phyloP scores from a whole-genome alignment of 2,329 filamentous ascomycete genomes.

The Stachybotrys chartarum region DNA sequence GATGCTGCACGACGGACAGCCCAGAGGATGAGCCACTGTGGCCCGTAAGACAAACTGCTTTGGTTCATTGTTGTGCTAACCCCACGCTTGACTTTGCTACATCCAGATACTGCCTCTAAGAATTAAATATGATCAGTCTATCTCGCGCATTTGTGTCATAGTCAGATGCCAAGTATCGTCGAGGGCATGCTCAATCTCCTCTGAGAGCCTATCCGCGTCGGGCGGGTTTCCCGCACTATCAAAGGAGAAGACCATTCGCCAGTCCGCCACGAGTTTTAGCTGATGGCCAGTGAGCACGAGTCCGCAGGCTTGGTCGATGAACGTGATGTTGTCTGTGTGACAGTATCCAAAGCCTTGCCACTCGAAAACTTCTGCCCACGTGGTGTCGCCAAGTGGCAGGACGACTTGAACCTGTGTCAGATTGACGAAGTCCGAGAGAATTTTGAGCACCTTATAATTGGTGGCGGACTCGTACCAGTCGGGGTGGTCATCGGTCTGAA shows the following conservation, averaged over 20 bases:
- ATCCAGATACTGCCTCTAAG: neutral
- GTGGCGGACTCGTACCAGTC: slow-evolving; percentile 4
- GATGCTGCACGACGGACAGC: neutral
- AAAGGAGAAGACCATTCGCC: slow-evolving; percentile 3
- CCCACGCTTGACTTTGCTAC: no score
- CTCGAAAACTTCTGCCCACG: neutral
- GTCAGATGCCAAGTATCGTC: neutral
- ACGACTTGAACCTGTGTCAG: slow-evolving; percentile 4
- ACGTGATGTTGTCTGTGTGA: slow-evolving; percentile 1
- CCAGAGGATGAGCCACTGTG: neutral
- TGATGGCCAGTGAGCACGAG: slow-evolving; percentile 3
- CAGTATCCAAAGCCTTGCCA: neutral
- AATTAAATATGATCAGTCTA: neutral
- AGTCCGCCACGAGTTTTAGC: slow-evolving; percentile 4
- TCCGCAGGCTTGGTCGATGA: slow-evolving; percentile 1
- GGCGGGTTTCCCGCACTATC: slow-evolving; percentile 4
- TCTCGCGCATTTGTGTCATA: slow-evolving; percentile 3
- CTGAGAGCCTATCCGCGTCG: slow-evolving; percentile 2
- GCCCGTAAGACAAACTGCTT: neutral
- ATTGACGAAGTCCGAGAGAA: slow-evolving; percentile 1
- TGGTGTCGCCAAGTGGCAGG: slow-evolving; percentile 1
- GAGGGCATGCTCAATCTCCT: slow-evolving; percentile 2
- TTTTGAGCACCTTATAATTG: neutral
- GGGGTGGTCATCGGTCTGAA: slow-evolving; percentile 3
- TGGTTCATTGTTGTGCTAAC: no score